Evolutionary conservation across 768 basidiomycete genomes (phyloP).

Genomic region (Leccinellum rugosiceps): DNA sequence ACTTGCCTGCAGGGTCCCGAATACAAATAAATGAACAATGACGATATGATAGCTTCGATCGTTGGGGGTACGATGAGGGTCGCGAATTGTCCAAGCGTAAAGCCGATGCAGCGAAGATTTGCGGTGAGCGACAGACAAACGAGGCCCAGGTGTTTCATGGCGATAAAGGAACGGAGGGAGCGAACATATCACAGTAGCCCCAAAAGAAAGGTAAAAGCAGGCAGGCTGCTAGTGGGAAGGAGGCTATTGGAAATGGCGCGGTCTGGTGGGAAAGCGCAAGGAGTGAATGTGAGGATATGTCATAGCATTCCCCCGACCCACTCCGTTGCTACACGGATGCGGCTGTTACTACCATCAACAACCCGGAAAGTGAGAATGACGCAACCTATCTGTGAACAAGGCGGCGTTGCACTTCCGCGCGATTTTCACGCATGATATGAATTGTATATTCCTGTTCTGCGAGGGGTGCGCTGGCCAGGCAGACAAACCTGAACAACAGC

Average conservation of each 20-base stretch:
- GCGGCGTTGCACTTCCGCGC: not conserved
- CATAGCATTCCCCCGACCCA: not conserved
- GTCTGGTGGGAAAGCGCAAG: conserved; percentile 25
- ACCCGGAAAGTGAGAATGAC: not conserved
- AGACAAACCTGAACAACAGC: not conserved
- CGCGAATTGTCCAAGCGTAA: conserved; percentile 44
- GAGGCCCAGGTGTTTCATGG: conserved; percentile 42
- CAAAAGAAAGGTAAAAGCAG: conserved; percentile 40
- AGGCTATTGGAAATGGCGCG: conserved; percentile 14
- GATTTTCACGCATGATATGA: not conserved
- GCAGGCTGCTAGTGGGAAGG: conserved; percentile 37
- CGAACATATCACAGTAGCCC: conserved; percentile 34
- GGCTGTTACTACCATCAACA: conserved; percentile 22
- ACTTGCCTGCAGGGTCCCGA: conserved; percentile 50
- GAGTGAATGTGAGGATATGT: conserved; percentile 1
- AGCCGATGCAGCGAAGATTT: conserved; percentile 66
- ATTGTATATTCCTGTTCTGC: not conserved
- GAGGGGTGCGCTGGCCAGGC: not conserved
- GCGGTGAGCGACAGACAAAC: conserved; percentile 67
- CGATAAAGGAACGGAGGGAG: conserved; percentile 14
- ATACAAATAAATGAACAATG: conserved; percentile 49
- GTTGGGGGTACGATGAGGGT: conserved; percentile 60
- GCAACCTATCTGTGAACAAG: not conserved
- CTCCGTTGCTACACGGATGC: conserved; percentile 18
- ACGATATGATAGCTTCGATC: conserved; percentile 59